Conservation (phyloP, 2,329 filamentous ascomycete species). For the Fonsecaea erecta region DNA sequence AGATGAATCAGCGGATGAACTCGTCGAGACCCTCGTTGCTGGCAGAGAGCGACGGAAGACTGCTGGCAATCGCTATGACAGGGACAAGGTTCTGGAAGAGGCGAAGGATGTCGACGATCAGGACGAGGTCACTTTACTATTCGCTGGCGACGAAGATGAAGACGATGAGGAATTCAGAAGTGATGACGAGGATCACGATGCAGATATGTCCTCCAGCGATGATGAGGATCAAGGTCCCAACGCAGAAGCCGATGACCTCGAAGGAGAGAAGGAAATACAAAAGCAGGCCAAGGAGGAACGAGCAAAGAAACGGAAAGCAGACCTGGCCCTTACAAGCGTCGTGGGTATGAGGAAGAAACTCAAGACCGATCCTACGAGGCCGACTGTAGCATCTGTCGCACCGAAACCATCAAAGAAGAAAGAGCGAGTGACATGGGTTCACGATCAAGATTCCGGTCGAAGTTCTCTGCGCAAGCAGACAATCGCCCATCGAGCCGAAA, state of each 20-base stretch:
- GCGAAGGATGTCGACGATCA: conserved; percentile 53
- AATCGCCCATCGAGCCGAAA: conserved; percentile 66
- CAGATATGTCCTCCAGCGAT: conserved; percentile 83
- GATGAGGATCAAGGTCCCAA: conserved; percentile 73
- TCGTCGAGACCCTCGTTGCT: conserved; percentile 72
- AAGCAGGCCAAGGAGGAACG: conserved; percentile 72
- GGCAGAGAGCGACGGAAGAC: conserved; percentile 76
- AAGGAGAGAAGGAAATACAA: conserved; percentile 86
- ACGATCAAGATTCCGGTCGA: conserved; percentile 64
- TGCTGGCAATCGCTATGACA: conserved; percentile 81
- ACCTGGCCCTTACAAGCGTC: conserved; percentile 70
- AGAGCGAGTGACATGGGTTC: conserved; percentile 72
- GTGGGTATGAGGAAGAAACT: conserved; percentile 69
- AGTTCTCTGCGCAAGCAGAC: conserved; percentile 68
- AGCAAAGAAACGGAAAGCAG: conserved; percentile 79
- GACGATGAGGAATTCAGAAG: conserved; percentile 53
- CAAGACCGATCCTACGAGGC: conserved; percentile 62
- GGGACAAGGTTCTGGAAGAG: conserved; percentile 74
- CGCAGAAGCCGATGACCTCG: conserved; percentile 68
- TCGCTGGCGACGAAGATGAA: conserved; percentile 72
- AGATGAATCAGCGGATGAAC: conserved; percentile 41
- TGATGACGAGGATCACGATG: conserved; percentile 72
- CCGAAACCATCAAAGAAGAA: conserved; percentile 68
- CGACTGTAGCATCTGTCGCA: conserved; percentile 41
- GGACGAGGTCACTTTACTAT: conserved; percentile 70